Evolutionary conservation across 2,329 filamentous ascomycete genomes (phyloP).

Genomic region (Colletotrichum neosansevieriae): DNA sequence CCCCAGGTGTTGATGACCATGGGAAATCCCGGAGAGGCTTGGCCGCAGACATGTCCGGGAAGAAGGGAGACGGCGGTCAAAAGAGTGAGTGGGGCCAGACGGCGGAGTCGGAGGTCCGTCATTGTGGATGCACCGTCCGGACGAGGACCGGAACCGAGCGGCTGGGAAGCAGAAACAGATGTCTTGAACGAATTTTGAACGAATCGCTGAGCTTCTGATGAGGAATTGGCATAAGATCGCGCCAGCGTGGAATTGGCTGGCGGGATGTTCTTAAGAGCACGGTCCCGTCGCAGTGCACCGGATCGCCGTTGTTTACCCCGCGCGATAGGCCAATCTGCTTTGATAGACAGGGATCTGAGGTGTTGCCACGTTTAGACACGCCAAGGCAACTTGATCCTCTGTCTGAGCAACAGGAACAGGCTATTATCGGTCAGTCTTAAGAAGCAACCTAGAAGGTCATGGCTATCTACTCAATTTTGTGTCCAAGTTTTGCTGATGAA

Average conservation of each 20-base stretch:
- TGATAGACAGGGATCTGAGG: constrained; percentile 32
- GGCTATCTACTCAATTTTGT: too few species aligned
- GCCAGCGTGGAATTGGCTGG: constrained; percentile 11
- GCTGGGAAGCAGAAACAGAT: background rate
- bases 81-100: constrained; percentile 26
- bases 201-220: background rate
- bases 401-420: constrained; percentile 22
- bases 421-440: background rate
- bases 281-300: constrained; percentile 2
- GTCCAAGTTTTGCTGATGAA: background rate
- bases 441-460: background rate
- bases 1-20: constrained; percentile 68
- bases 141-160: background rate
- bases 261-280: constrained; percentile 20
- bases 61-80: constrained; percentile 37
- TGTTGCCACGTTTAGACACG: constrained; percentile 22
- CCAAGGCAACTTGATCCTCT: constrained; percentile 33
- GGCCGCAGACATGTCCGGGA: constrained; percentile 32
- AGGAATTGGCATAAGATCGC: constrained; percentile 3
- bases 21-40: constrained; percentile 56
- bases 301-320: constrained; percentile 34
- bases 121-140: constrained; percentile 12
- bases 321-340: constrained; percentile 30
- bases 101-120: constrained; percentile 28
- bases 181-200: background rate